A percentile compares a stretch with the other conserved stretches of the same genome.
phyloP scores from a whole-genome alignment of 1,284 basidiomycete genomes.

The Laetiporus sulphureus region DNA sequence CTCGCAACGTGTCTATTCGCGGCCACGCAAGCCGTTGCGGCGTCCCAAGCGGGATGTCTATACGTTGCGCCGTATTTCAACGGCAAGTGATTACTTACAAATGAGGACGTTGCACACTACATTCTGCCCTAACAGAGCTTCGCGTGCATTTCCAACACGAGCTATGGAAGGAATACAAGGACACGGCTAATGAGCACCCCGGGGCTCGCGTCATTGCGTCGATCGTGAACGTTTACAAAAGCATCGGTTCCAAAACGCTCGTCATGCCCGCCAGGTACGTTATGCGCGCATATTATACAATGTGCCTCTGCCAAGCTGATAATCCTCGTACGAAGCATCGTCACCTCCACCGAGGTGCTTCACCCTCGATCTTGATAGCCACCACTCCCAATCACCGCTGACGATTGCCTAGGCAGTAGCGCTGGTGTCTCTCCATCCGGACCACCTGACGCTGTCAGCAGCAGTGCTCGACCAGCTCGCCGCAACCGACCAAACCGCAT shows the following conservation, averaged over 20 bases:
- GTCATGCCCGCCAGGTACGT: slow-evolving; percentile 46
- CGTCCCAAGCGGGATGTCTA: slow-evolving; percentile 39
- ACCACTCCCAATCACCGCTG: too few relatives aligned
- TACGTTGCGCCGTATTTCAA: slow-evolving; percentile 47
- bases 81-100: slow-evolving; percentile 21
- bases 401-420: slow-evolving; percentile 30
- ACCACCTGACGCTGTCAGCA: slow-evolving; percentile 42
- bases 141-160: slow-evolving; percentile 39
- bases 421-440: slow-evolving; percentile 33
- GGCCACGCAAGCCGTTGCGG: slow-evolving; percentile 39
- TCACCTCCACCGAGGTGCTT: too few relatives aligned
- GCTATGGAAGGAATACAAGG: slow-evolving; percentile 35
- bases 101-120: background rate
- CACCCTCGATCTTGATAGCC: too few relatives aligned
- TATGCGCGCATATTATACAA: too few relatives aligned
- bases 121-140: slow-evolving; percentile 28
- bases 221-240: slow-evolving; percentile 32
- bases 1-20: slow-evolving; percentile 43
- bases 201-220: slow-evolving; percentile 32
- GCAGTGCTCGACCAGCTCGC: slow-evolving; percentile 37
- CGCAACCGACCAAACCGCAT: slow-evolving; percentile 6
- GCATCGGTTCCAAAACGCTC: slow-evolving; percentile 33
- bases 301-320: too few relatives aligned
- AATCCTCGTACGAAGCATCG: too few relatives aligned
- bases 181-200: slow-evolving; percentile 37